Conservation (phyloP, 2,329 filamentous ascomycete genomes). For the Coniochaeta sp. region DNA sequence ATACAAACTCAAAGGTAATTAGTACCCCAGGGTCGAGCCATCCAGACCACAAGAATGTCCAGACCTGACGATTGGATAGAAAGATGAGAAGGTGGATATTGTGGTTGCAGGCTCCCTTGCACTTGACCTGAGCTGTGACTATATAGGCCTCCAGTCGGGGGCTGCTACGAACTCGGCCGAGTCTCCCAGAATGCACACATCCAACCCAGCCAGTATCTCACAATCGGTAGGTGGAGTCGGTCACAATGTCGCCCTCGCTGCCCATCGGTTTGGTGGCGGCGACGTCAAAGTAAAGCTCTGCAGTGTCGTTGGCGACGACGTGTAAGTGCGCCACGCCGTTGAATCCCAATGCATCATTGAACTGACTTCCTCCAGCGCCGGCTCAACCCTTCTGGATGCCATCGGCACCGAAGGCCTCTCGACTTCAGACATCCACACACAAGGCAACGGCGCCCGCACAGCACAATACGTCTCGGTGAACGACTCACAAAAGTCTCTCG, state of each 20-base stretch:
- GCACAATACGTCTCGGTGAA: conserved; percentile 92
- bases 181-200: conserved; percentile 61
- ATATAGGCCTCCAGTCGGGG: conserved; percentile 25
- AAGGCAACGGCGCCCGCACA: conserved; percentile 58
- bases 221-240: conserved; percentile 88
- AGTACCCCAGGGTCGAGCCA: background rate
- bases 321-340: conserved; percentile 42
- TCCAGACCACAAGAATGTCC: background rate
- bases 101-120: conserved; percentile 87
- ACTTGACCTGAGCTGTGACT: conserved; percentile 82
- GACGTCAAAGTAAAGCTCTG: conserved; percentile 60
- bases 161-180: conserved; percentile 15
- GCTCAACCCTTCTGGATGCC: conserved; percentile 62
- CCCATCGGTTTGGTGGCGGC: conserved; percentile 57
- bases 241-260: conserved; percentile 82
- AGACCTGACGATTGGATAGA: background rate
- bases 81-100: conserved; percentile 42
- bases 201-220: conserved; percentile 74
- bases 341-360: background rate
- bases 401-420: conserved; percentile 60
- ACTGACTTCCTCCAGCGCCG: conserved; percentile 48
- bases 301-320: conserved; percentile 75
- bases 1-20: no score
- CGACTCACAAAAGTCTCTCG: conserved; percentile 71
- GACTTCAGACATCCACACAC: conserved; percentile 54